Conservation (phyloP, 1,284 basidiomycete genomes). For the Ceratobasidium sp. region DNA sequence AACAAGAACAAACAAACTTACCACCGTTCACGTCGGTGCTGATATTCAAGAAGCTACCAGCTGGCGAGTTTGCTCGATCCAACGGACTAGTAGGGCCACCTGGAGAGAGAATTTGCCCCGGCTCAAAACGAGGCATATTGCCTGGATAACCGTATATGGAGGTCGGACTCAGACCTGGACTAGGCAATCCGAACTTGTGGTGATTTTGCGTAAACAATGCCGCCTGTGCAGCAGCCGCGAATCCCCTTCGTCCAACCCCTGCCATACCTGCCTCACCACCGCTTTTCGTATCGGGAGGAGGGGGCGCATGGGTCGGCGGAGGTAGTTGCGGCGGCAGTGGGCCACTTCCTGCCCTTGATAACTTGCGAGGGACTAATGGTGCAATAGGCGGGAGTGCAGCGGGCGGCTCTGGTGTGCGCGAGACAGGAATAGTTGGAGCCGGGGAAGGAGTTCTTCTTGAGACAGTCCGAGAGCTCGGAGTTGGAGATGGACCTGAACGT, state of each 20-base stretch:
- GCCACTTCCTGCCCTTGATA: conserved; percentile 37
- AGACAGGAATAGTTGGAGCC: conserved; percentile 52
- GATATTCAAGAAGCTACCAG: conserved; percentile 28
- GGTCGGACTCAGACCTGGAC: conserved; percentile 21
- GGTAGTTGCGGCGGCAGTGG: conserved; percentile 48
- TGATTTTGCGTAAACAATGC: conserved; percentile 65
- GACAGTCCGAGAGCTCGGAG: conserved; percentile 47
- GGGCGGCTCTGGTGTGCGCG: conserved; percentile 52
- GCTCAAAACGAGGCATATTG: background rate
- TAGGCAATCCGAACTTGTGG: conserved; percentile 7
- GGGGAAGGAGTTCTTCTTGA: conserved; percentile 52
- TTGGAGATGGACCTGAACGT: conserved; percentile 45
- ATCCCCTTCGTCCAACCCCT: conserved; percentile 86
- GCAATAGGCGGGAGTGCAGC: conserved; percentile 49
- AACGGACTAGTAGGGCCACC: conserved; percentile 34
- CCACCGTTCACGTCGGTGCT: conserved; percentile 28
- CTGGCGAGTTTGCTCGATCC: background rate
- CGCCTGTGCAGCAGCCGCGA: conserved; percentile 81
- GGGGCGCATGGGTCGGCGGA: conserved; percentile 45
- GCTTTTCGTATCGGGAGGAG: conserved; percentile 73
- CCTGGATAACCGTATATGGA: conserved; percentile 35
- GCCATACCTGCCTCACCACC: conserved; percentile 91
- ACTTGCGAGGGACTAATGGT: conserved; percentile 50
- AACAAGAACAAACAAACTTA: conserved; percentile 5
- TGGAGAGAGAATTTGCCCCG: conserved; percentile 1